phyloP scores from a whole-genome alignment of 768 basidiomycete genomes.

The Mycena kentingensis region DNA sequence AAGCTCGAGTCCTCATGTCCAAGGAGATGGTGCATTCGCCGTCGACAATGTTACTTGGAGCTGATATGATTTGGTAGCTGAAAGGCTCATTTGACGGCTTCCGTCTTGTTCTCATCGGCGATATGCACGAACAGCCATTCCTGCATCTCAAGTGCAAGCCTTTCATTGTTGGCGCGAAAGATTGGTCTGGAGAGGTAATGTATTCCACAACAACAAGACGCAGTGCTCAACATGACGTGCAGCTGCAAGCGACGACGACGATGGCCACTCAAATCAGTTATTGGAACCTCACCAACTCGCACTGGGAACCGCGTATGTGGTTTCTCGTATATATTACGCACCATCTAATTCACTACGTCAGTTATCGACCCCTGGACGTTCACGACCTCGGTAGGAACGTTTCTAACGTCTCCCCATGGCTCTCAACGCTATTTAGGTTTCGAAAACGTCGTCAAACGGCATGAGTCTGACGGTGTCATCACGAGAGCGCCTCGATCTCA shows the following conservation, averaged over 20 bases:
- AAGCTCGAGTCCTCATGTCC: constrained; percentile 54
- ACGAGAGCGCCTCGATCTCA: constrained; percentile 84
- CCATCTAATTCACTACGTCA: constrained; percentile 29
- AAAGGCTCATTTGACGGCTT: constrained; percentile 89
- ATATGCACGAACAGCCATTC: constrained; percentile 92
- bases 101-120: constrained; percentile 90
- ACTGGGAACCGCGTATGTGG: constrained; percentile 93
- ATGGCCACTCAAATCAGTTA: constrained; percentile 86
- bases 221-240: constrained; percentile 4
- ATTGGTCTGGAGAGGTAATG: constrained; percentile 90
- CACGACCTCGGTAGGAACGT: constrained; percentile 57
- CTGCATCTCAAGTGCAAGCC: constrained; percentile 86
- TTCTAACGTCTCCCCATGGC: background rate
- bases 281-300: constrained; percentile 96
- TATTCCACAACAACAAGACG: background rate
- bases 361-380: constrained; percentile 98
- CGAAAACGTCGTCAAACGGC: constrained; percentile 49
- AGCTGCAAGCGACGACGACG: constrained; percentile 85
- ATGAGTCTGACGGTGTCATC: constrained; percentile 67
- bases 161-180: constrained; percentile 79
- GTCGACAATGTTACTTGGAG: constrained; percentile 14
- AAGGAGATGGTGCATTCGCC: constrained; percentile 69
- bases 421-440: constrained; percentile 41
- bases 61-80: constrained; percentile 49
- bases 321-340: background rate